Conservation (phyloP, 2,329 filamentous ascomycete species). For the Colletotrichum tofieldiae region DNA sequence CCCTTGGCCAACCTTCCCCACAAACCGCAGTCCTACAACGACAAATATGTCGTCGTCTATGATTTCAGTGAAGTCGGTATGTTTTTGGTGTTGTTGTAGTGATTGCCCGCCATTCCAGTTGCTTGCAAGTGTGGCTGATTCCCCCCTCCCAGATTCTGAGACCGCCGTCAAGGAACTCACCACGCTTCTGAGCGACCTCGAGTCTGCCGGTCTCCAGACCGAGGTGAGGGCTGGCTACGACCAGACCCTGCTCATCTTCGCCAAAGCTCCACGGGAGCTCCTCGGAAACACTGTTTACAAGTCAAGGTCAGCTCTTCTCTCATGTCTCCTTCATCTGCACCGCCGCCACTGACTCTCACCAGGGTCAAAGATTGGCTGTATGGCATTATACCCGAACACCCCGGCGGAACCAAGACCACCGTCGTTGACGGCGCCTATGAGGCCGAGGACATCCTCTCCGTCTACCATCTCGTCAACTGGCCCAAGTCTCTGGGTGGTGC, state of each 20-base stretch:
- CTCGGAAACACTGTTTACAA: conserved; percentile 78
- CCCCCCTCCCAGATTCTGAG: conserved; percentile 50
- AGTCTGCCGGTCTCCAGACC: conserved; percentile 75
- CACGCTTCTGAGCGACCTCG: conserved; percentile 71
- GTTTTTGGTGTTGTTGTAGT: conserved; percentile 17
- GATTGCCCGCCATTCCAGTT: neutral
- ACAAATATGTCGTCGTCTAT: conserved; percentile 60
- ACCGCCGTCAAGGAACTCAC: conserved; percentile 54
- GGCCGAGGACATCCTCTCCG: conserved; percentile 79
- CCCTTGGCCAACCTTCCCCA: conserved; percentile 34
- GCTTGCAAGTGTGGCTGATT: conserved; percentile 7
- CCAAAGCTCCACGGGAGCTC: conserved; percentile 74
- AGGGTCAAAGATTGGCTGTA: conserved; percentile 85
- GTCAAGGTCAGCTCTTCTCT: conserved; percentile 64
- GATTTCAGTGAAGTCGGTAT: conserved; percentile 55
- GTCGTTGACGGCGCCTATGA: conserved; percentile 67
- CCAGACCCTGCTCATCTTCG: conserved; percentile 78
- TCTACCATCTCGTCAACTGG: conserved; percentile 78
- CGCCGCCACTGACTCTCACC: conserved; percentile 9
- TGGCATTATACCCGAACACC: conserved; percentile 76
- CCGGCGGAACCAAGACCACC: conserved; percentile 68
- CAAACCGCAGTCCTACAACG: conserved; percentile 48
- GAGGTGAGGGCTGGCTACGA: conserved; percentile 81
- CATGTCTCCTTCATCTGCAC: too few species aligned
- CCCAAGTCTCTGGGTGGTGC: conserved; percentile 72